Conservation (phyloP, 2,329 filamentous ascomycete genomes). For the Trichoderma sp. region DNA sequence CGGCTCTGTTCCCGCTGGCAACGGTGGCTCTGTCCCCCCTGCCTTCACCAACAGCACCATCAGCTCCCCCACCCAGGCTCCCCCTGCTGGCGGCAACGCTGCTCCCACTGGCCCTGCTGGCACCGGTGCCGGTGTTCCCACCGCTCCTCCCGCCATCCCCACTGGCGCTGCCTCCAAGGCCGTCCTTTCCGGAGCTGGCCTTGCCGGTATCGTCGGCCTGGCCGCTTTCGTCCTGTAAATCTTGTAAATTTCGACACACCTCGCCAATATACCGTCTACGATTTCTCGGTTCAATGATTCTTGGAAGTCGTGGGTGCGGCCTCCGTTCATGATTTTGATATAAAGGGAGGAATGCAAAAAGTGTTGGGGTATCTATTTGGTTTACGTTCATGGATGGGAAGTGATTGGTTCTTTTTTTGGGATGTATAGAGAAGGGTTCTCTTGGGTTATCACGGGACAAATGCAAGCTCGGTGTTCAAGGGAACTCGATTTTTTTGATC, state of each 20-base stretch:
- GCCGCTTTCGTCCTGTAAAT: slow-evolving; percentile 64
- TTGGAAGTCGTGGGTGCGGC: slow-evolving; percentile 44
- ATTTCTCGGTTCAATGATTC: slow-evolving; percentile 45
- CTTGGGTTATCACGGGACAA: slow-evolving; percentile 42
- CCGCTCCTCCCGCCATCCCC: slow-evolving; percentile 43
- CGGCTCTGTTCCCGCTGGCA: slow-evolving; percentile 33
- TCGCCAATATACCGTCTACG: slow-evolving; percentile 43
- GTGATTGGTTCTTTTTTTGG: slow-evolving; percentile 38
- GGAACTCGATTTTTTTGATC: slow-evolving; percentile 28
- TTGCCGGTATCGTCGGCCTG: slow-evolving; percentile 63
- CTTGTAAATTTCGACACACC: slow-evolving; percentile 41
- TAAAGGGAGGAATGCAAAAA: slow-evolving; percentile 24
- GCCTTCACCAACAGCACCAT: slow-evolving; percentile 40
- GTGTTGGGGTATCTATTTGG: slow-evolving; percentile 39
- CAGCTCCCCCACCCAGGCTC: slow-evolving; percentile 46
- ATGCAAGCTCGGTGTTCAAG: slow-evolving; percentile 37
- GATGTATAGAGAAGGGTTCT: slow-evolving; percentile 43
- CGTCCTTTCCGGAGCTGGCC: slow-evolving; percentile 60
- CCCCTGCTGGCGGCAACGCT: slow-evolving; percentile 37
- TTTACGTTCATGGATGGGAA: slow-evolving; percentile 35
- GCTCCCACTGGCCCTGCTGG: slow-evolving; percentile 34
- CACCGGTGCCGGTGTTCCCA: slow-evolving; percentile 37
- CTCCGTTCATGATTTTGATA: slow-evolving; percentile 46
- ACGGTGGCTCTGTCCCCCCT: slow-evolving; percentile 40
- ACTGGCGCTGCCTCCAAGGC: slow-evolving; percentile 62